Evolutionary conservation across 371 early-diverging fungal genomes (phyloP), one percentile per base, ranked within the genome.

Genomic region (Rhizopus sp.): DNA sequence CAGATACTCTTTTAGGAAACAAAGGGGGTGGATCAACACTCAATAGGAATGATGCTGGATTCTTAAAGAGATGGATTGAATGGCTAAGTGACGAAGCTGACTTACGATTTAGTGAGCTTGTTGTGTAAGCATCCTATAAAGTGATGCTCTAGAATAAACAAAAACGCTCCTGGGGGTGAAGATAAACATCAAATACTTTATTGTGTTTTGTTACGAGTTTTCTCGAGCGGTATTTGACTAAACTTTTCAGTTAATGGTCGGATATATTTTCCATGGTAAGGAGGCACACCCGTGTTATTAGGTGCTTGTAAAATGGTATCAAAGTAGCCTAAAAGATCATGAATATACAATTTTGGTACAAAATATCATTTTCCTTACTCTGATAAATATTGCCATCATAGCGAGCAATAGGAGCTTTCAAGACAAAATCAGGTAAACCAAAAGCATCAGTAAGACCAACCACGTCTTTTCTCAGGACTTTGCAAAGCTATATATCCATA

Each of bases 321-420:
- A 46, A 78, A 69, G 37, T 78, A 78, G n/a, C 66, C 79, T 75
- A 58, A 32, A 0, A 45, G 39, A 42, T 29, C 37, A 13, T 50
- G 17, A 53, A 16, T 17, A 33, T 32, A 42, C 50, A 52, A 31
- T 7, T 30, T 23, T 42, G 31, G 37, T 37, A 30, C 8, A 23
- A 10, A 13, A 2, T 15, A 4, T 17, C 6, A 10, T 16, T 3
- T n/a, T 17, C 34, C 55, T 66, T 70, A 77, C 78, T 53, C 30
- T 70, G 63, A 65, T 88, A 88, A 48, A 85, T 85, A 55, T 84
- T 63, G 15, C 88, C 88, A 58, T 86, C 84, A 35, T 78, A 77
- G 51, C 77, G 73, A 23, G 77, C 88, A 59, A 88, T 82, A 2
- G 88, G 88, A 8, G 85, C 82, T 65, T 86, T 86, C 45, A 86